A percentile compares a stretch with the other conserved stretches of the same genome.
phyloP scores from a whole-genome alignment of 352 stramenopile species.

The Globisporangium polare region DNA sequence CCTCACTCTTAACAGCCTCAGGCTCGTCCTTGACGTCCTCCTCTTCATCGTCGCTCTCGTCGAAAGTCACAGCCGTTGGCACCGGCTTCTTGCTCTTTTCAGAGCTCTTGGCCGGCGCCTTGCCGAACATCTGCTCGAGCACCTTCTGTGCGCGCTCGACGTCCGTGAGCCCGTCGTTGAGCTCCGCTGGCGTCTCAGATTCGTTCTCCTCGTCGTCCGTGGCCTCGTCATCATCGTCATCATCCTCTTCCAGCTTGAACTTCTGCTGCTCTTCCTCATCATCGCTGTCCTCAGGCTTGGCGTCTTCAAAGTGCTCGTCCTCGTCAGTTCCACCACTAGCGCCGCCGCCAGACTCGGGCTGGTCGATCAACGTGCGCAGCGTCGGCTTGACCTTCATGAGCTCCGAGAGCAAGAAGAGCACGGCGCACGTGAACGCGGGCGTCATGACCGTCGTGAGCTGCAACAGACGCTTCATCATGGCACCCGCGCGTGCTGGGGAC shows the following conservation, averaged over 20 bases:
- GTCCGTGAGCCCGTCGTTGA: conserved; percentile 46
- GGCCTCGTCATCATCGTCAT: conserved; percentile 29
- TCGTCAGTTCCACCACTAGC: conserved; percentile 19
- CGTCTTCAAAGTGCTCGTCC: conserved; percentile 60
- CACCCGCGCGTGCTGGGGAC: conserved; percentile 71
- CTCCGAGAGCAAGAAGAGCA: conserved; percentile 95
- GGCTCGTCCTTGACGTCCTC: conserved; percentile 5
- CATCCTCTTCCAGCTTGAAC: conserved; percentile 38
- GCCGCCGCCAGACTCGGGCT: conserved; percentile 36
- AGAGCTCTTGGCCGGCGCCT: conserved; percentile 14
- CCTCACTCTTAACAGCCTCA: conserved; percentile 8
- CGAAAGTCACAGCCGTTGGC: conserved; percentile 28
- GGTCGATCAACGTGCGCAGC: conserved; percentile 65
- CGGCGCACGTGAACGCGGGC: conserved; percentile 88
- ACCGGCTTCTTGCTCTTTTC: conserved; percentile 14
- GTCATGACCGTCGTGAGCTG: conserved; percentile 80
- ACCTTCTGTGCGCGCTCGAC: conserved; percentile 50
- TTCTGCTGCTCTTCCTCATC: conserved; percentile 1
- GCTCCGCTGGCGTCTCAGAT: conserved; percentile 13
- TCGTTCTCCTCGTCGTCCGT: conserved; percentile 28
- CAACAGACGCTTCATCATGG: conserved; percentile 94
- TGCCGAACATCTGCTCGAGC: conserved; percentile 66
- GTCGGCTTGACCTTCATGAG: conserved; percentile 85
- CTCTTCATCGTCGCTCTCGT: conserved; percentile 28
- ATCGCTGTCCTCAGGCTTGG: conserved; percentile 20